Percentiles rank a stretch among this genome's conserved stretches.
These are phyloP conservation scores for Cinchona pubescens DNA, from an alignment of 257 asterid genomes.

Conservation along the genomic window DNA sequence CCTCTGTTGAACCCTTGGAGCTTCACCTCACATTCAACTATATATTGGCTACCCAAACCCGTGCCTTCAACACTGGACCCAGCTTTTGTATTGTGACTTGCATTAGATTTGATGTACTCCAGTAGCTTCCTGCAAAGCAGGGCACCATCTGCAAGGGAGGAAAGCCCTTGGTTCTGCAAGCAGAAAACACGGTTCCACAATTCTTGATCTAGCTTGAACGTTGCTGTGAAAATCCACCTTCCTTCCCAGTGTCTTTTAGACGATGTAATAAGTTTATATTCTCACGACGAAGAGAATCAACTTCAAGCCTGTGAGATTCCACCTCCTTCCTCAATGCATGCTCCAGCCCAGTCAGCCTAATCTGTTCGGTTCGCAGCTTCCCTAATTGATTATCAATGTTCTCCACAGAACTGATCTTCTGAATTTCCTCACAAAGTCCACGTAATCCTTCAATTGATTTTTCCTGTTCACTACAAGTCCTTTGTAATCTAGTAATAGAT, in stretches of 20 bases:
- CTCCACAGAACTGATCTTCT: slow-evolving; percentile 47
- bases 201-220: slow-evolving; percentile 78
- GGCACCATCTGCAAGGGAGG: slow-evolving; percentile 61
- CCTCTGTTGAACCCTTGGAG: slow-evolving; percentile 82
- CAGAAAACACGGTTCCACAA: slow-evolving; percentile 61
- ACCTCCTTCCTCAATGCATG: slow-evolving; percentile 89
- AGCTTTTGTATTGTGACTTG: slow-evolving; percentile 31
- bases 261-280: slow-evolving; percentile 80
- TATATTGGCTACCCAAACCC: slow-evolving; percentile 53
- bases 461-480: slow-evolving; percentile 85
- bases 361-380: slow-evolving; percentile 68
- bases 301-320: slow-evolving; percentile 61
- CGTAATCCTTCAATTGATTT: slow-evolving; percentile 84
- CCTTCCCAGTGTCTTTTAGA: slow-evolving; percentile 56
- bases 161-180: slow-evolving; percentile 75
- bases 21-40: slow-evolving; percentile 84
- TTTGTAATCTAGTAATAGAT: slow-evolving; percentile 67
- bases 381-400: slow-evolving; percentile 51
- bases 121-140: slow-evolving; percentile 70
- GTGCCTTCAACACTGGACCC: slow-evolving; percentile 24
- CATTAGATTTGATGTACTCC: slow-evolving; percentile 50
- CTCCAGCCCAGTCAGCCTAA: slow-evolving; percentile 85
- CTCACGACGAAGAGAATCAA: slow-evolving; percentile 80
- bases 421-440: slow-evolving; percentile 72
- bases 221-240: slow-evolving; percentile 62